These are phyloP conservation scores for Quercus phellos DNA, from an alignment of 331 rosid species.

Conservation along the genomic window DNA sequence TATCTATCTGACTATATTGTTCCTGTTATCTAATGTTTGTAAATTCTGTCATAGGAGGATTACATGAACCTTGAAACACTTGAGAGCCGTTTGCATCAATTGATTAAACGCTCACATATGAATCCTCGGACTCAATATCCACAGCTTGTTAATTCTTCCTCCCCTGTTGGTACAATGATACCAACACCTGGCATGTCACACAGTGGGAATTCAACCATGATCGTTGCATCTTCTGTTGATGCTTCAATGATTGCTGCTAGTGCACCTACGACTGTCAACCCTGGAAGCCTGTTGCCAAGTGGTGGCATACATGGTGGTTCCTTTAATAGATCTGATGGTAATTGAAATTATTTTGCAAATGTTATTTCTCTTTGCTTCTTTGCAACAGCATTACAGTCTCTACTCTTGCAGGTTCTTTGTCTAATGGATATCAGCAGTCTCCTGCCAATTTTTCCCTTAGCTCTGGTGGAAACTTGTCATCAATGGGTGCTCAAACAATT, in stretches of 20 bases:
- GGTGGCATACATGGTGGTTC: constrained; percentile 55
- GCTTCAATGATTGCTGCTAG: constrained; percentile 52
- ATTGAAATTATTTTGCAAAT: constrained; percentile 8
- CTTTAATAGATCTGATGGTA: constrained; percentile 71
- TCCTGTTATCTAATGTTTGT: constrained; percentile 14
- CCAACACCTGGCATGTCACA: constrained; percentile 94
- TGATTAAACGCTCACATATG: constrained; percentile 29
- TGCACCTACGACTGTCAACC: constrained; percentile 53
- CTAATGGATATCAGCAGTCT: constrained; percentile 60
- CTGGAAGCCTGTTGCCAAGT: constrained; percentile 55
- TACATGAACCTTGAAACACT: constrained; percentile 70
- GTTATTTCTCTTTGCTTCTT: neutral
- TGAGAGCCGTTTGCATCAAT: constrained; percentile 56
- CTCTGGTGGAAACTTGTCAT: constrained; percentile 62
- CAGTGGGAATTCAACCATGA: constrained; percentile 64
- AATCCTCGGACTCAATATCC: constrained; percentile 54
- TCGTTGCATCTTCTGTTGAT: constrained; percentile 54
- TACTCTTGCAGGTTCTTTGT: constrained; percentile 37
- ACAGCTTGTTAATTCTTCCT: constrained; percentile 56
- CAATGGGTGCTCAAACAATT: constrained; percentile 59
- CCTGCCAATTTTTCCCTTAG: constrained; percentile 50
- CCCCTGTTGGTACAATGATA: constrained; percentile 76
- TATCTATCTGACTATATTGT: neutral
- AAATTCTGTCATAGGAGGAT: constrained; percentile 55
- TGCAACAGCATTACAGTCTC: neutral